phyloP scores from a whole-genome alignment of 176 grass and related monocot species.

The Stipa capillata region DNA sequence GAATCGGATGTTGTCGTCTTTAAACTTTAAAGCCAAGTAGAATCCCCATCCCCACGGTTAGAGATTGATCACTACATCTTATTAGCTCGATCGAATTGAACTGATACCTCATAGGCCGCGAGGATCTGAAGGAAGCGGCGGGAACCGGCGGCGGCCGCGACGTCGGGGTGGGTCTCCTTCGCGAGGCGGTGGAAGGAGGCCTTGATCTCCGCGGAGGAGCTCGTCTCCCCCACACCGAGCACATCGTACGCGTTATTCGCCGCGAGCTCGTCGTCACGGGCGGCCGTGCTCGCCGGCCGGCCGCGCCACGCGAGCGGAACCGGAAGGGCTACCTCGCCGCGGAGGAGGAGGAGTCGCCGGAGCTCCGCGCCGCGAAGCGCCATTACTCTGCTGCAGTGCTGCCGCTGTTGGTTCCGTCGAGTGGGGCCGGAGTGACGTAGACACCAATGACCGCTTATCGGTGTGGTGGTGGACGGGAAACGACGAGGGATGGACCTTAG shows the following conservation, averaged over 20 bases:
- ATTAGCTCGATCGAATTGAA: not conserved
- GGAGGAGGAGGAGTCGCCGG: slow-evolving; percentile 26
- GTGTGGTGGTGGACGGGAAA: not conserved
- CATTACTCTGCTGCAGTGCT: slow-evolving; percentile 36
- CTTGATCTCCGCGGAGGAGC: slow-evolving; percentile 79
- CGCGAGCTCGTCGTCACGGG: slow-evolving; percentile 20
- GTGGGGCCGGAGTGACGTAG: slow-evolving; percentile 8
- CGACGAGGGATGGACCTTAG: not conserved
- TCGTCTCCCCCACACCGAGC: slow-evolving; percentile 57
- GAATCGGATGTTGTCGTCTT: not conserved
- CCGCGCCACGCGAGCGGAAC: slow-evolving; percentile 12
- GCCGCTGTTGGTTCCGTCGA: not conserved
- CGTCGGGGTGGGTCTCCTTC: slow-evolving; percentile 92
- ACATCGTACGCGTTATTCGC: slow-evolving; percentile 91
- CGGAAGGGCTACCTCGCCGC: slow-evolving; percentile 11
- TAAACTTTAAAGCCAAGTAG: too few relatives aligned
- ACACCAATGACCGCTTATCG: not conserved
- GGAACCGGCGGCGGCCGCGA: slow-evolving; percentile 41
- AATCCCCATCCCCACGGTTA: not conserved
- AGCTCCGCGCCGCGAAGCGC: slow-evolving; percentile 38
- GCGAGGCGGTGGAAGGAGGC: slow-evolving; percentile 77
- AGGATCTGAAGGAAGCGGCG: slow-evolving; percentile 71
- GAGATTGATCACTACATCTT: not conserved
- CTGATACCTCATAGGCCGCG: slow-evolving; percentile 73
- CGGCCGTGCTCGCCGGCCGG: slow-evolving; percentile 8